Evolutionary conservation across 306 rosid genomes (phyloP).

Genomic region (Alnus glutinosa): DNA sequence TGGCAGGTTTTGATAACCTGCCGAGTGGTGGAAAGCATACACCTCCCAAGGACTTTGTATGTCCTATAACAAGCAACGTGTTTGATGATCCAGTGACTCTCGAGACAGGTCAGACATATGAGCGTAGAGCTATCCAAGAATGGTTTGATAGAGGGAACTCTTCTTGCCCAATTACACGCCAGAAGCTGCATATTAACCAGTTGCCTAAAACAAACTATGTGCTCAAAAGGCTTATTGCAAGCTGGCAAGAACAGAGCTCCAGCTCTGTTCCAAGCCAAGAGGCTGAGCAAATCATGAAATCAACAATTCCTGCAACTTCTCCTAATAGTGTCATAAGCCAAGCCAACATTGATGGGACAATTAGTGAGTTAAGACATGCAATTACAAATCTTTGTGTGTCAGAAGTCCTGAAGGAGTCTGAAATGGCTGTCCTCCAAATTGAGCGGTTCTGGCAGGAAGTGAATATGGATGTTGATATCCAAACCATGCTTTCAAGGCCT

Average conservation of each 20-base stretch:
- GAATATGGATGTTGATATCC: slow-evolving; percentile 54
- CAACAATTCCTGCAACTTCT: slow-evolving; percentile 53
- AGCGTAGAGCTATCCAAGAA: slow-evolving; percentile 84
- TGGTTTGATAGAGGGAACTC: slow-evolving; percentile 84
- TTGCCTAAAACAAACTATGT: slow-evolving; percentile 94
- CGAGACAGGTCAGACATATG: slow-evolving; percentile 94
- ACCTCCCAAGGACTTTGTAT: slow-evolving; percentile 85
- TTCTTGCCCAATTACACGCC: slow-evolving; percentile 90
- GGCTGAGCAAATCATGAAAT: slow-evolving; percentile 28
- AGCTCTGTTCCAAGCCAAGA: slow-evolving; percentile 33
- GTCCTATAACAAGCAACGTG: slow-evolving; percentile 84
- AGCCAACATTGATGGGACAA: slow-evolving; percentile 57
- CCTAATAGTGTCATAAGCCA: slow-evolving; percentile 64
- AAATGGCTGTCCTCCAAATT: slow-evolving; percentile 73
- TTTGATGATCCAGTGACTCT: slow-evolving; percentile 96
- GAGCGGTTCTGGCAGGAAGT: slow-evolving; percentile 71
- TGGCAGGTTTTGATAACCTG: slow-evolving; percentile 48
- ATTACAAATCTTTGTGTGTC: slow-evolving; percentile 71
- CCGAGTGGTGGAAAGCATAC: slow-evolving; percentile 44
- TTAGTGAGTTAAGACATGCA: slow-evolving; percentile 56
- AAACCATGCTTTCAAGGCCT: slow-evolving; percentile 66
- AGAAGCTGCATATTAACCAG: slow-evolving; percentile 65
- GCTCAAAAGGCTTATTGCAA: slow-evolving; percentile 78
- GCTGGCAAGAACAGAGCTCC: slow-evolving; percentile 78
- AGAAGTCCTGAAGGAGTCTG: slow-evolving; percentile 75